Conservation (phyloP, 441 rosid genomes). For the Arabidopsis hybrid region DNA sequence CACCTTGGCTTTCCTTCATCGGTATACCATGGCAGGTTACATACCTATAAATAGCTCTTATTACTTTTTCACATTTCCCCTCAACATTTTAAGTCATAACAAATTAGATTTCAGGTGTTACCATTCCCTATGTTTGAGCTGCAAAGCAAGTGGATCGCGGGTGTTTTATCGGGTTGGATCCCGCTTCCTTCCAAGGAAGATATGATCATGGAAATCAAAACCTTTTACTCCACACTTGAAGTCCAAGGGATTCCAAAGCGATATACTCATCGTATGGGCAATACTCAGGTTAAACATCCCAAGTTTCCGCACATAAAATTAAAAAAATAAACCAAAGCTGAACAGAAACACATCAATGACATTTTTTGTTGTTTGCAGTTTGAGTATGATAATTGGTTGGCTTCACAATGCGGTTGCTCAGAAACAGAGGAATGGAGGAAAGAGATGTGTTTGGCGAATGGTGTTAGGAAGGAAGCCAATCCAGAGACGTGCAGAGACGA, state of each 20-base stretch:
- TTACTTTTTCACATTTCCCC: not conserved
- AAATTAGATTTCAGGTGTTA: slow-evolving; percentile 44
- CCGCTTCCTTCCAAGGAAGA: slow-evolving; percentile 62
- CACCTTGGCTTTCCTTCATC: slow-evolving; percentile 81
- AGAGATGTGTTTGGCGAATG: slow-evolving; percentile 48
- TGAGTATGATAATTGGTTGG: slow-evolving; percentile 71
- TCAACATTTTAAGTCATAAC: not conserved
- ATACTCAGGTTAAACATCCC: slow-evolving; percentile 45
- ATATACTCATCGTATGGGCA: slow-evolving; percentile 57
- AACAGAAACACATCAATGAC: not conserved
- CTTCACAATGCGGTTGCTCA: slow-evolving; percentile 52
- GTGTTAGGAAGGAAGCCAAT: slow-evolving; percentile 7
- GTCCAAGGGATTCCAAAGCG: slow-evolving; percentile 59
- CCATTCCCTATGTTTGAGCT: slow-evolving; percentile 71
- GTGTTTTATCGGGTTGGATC: slow-evolving; percentile 71
- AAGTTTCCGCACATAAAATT: not conserved
- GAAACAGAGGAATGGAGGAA: slow-evolving; percentile 68
- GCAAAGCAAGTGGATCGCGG: slow-evolving; percentile 89
- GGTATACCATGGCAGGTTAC: slow-evolving; percentile 80
- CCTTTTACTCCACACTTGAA: slow-evolving; percentile 59
- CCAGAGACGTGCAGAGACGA: slow-evolving; percentile 68
- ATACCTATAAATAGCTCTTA: not conserved
- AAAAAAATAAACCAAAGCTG: not conserved
- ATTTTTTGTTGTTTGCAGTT: slow-evolving; percentile 43
- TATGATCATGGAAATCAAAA: slow-evolving; percentile 63